Conservation (phyloP, 2,329 filamentous ascomycete genomes). For the Cadophora sp. region DNA sequence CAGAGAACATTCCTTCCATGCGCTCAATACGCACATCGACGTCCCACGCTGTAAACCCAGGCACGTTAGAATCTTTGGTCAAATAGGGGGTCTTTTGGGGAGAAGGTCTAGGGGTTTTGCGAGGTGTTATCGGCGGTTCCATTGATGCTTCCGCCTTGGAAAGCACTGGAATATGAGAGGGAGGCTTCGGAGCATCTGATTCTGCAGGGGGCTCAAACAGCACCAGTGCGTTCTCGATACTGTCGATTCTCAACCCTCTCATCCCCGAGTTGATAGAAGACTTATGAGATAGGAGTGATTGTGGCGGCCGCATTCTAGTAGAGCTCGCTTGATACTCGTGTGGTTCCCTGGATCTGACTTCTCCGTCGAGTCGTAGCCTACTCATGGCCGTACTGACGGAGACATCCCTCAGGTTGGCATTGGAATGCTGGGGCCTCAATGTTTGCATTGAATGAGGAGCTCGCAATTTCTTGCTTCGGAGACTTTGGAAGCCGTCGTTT, state of each 20-base stretch:
- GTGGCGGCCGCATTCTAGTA: conserved; percentile 26
- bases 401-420: conserved; percentile 42
- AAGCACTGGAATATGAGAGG: conserved; percentile 45
- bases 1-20: conserved; percentile 76
- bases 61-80: conserved; percentile 76
- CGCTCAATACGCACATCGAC: conserved; percentile 77
- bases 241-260: conserved; percentile 36
- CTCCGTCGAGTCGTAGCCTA: conserved; percentile 42
- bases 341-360: conserved; percentile 26
- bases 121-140: conserved; percentile 45
- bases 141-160: conserved; percentile 39
- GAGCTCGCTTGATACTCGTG: conserved; percentile 35
- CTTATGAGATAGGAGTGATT: conserved; percentile 32
- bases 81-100: conserved; percentile 61
- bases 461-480: conserved; percentile 40
- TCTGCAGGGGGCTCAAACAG: conserved; percentile 38
- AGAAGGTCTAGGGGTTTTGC: conserved; percentile 50
- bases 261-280: conserved; percentile 34
- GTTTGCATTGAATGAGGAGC: conserved; percentile 43
- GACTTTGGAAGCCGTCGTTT: conserved; percentile 36
- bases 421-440: conserved; percentile 33
- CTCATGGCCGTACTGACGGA: conserved; percentile 49
- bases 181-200: conserved; percentile 43
- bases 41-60: conserved; percentile 74
- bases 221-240: conserved; percentile 38